These are phyloP conservation scores for Hibiscus trionum DNA, from an alignment of 345 rosid species.

Conservation along the genomic window DNA sequence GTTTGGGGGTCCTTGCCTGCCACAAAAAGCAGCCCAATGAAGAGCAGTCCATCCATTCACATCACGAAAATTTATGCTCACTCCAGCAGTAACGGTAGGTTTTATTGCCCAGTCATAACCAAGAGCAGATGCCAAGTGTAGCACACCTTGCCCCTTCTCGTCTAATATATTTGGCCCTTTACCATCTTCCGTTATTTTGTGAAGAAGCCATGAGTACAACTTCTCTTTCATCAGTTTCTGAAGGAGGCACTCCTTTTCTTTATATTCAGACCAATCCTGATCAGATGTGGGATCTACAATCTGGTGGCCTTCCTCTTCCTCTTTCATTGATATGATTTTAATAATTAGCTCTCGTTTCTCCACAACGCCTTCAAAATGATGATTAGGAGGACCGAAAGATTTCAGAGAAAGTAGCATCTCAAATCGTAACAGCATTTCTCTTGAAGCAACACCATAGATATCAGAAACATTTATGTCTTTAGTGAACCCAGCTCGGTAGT, in stretches of 20 bases:
- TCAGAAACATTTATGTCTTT: conserved; percentile 31
- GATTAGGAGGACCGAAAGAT: conserved; percentile 20
- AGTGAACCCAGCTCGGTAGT: conserved; percentile 45
- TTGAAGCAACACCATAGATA: conserved; percentile 29
- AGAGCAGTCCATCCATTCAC: conserved; percentile 91
- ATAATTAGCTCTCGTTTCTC: conserved; percentile 41
- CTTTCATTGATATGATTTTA: conserved; percentile 54
- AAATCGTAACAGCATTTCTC: conserved; percentile 43
- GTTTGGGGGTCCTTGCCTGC: conserved; percentile 51
- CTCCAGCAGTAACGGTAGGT: conserved; percentile 65
- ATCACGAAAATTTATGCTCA: conserved; percentile 82
- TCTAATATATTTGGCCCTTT: conserved; percentile 67
- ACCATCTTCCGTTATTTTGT: conserved; percentile 59
- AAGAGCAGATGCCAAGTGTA: conserved; percentile 79
- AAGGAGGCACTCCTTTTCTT: conserved; percentile 27
- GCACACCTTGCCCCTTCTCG: conserved; percentile 70
- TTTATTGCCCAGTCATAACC: conserved; percentile 85
- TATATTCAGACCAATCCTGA: conserved; percentile 22
- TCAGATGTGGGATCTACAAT: conserved; percentile 25
- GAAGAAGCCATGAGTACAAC: conserved; percentile 69
- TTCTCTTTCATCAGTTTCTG: conserved; percentile 52
- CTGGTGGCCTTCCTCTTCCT: conserved; percentile 41
- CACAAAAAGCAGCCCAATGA: conserved; percentile 87
- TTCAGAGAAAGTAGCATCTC: conserved; percentile 48
- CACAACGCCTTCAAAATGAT: conserved; percentile 31